Conservation (phyloP, 2,329 filamentous ascomycete genomes). For the Aspergillus vadensis region DNA sequence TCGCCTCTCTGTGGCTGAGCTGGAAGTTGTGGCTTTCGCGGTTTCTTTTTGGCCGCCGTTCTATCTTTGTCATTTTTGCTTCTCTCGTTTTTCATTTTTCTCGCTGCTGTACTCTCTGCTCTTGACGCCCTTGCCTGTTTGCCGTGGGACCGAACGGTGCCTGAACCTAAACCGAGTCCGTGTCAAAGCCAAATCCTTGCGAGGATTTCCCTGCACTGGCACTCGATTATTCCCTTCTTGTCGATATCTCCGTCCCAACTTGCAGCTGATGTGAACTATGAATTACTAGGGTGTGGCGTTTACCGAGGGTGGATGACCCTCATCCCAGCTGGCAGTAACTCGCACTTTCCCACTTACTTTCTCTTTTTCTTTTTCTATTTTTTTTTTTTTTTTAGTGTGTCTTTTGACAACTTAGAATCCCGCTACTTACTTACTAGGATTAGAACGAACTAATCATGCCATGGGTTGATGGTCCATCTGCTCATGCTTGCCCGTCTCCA, state of each 20-base stretch:
- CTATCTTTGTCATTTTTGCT: slow-evolving; percentile 1
- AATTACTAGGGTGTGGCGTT: slow-evolving; percentile 7
- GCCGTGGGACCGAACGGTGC: background rate
- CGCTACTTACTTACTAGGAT: background rate
- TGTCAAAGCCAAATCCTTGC: background rate
- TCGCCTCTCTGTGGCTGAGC: slow-evolving; percentile 14
- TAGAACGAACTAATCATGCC: slow-evolving; percentile 6
- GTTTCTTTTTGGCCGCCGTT: background rate
- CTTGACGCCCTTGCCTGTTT: background rate
- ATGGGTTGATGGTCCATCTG: background rate
- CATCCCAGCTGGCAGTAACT: slow-evolving; percentile 4
- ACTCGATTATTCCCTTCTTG: background rate
- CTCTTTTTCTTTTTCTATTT: background rate
- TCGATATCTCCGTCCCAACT: slow-evolving; percentile 5
- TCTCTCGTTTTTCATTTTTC: background rate
- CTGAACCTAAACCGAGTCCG: background rate
- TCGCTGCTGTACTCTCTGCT: background rate
- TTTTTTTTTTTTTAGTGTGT: background rate
- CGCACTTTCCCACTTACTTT: background rate
- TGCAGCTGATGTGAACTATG: slow-evolving; percentile 2
- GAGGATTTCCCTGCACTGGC: background rate
- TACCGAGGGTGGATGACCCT: slow-evolving; percentile 7
- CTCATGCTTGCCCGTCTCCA: slow-evolving; percentile 5
- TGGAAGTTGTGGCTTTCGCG: slow-evolving; percentile 15
- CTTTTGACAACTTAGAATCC: background rate